Conservation (phyloP, 169 alveolate genomes). For the Plasmodium billcollinsi region DNA sequence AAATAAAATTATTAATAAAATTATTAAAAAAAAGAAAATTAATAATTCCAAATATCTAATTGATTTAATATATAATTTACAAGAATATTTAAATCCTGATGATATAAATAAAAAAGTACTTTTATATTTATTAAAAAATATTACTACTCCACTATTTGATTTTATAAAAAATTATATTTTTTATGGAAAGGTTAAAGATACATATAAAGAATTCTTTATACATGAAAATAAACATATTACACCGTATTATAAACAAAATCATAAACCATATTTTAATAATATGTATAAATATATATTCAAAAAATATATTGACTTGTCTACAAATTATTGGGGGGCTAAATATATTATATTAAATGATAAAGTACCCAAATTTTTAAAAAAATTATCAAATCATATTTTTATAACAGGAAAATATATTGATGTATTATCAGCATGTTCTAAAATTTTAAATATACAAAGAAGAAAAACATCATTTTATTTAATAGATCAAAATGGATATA, state of each 20-base stretch:
- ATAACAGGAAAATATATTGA: conserved; percentile 73
- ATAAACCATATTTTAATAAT: conserved; percentile 55
- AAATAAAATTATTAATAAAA: conserved; percentile 66
- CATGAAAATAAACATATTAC: conserved; percentile 76
- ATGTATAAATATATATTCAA: conserved; percentile 64
- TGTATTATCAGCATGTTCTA: conserved; percentile 58
- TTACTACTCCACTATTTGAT: conserved; percentile 72
- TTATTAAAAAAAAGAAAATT: conserved; percentile 38
- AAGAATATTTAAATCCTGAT: conserved; percentile 66
- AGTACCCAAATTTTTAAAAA: conserved; percentile 57
- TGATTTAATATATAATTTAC: conserved; percentile 58
- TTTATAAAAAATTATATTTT: conserved; percentile 71
- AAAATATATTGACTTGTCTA: conserved; percentile 67
- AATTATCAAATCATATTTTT: conserved; percentile 35
- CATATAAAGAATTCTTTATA: conserved; percentile 65
- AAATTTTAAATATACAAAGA: conserved; percentile 26
- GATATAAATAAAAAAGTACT: conserved; percentile 59
- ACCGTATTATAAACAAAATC: conserved; percentile 63
- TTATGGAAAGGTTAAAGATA: conserved; percentile 65
- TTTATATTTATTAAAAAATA: conserved; percentile 53
- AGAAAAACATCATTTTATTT: not conserved
- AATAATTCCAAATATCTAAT: conserved; percentile 57
- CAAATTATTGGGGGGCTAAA: conserved; percentile 77
- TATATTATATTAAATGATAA: conserved; percentile 38
- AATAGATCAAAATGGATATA: too few relatives aligned